Evolutionary conservation across 73 alveolate genomes (phyloP).

Genomic region (Tetrahymena thermophila): DNA sequence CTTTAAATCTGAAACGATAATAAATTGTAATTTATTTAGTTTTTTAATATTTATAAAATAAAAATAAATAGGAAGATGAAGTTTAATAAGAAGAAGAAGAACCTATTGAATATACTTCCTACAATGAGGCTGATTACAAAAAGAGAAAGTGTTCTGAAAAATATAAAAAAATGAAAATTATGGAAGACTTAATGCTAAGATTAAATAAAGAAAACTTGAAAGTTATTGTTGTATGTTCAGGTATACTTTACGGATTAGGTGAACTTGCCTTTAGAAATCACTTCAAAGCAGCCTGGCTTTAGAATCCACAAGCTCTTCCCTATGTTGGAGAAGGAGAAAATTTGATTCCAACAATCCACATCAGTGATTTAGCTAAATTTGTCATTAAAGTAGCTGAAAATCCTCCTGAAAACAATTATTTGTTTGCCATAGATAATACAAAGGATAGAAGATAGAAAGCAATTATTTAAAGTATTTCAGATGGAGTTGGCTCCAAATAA

Average conservation of each 20-base stretch:
- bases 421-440: constrained; percentile 89
- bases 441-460: constrained; percentile 73
- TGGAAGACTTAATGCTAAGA: constrained; percentile 84
- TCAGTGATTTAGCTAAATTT: constrained; percentile 80
- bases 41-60: too few species aligned
- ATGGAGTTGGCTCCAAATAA: constrained; percentile 87
- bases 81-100: constrained; percentile 39
- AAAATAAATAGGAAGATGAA: constrained; percentile 4
- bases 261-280: constrained; percentile 60
- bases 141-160: constrained; percentile 74
- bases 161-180: constrained; percentile 68
- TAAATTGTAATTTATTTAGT: too few species aligned
- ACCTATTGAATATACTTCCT: constrained; percentile 48
- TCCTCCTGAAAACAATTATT: constrained; percentile 73
- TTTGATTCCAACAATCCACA: constrained; percentile 93
- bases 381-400: constrained; percentile 71
- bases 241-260: constrained; percentile 95
- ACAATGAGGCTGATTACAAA: constrained; percentile 72
- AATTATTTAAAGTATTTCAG: constrained; percentile 74
- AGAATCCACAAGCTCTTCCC: constrained; percentile 43
- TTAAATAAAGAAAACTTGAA: constrained; percentile 73
- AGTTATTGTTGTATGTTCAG: constrained; percentile 88
- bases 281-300: constrained; percentile 79
- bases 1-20: neutral
- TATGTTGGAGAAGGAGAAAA: constrained; percentile 74